phyloP scores from a whole-genome alignment of 768 basidiomycete genomes.

The Favolaschia claudopus region DNA sequence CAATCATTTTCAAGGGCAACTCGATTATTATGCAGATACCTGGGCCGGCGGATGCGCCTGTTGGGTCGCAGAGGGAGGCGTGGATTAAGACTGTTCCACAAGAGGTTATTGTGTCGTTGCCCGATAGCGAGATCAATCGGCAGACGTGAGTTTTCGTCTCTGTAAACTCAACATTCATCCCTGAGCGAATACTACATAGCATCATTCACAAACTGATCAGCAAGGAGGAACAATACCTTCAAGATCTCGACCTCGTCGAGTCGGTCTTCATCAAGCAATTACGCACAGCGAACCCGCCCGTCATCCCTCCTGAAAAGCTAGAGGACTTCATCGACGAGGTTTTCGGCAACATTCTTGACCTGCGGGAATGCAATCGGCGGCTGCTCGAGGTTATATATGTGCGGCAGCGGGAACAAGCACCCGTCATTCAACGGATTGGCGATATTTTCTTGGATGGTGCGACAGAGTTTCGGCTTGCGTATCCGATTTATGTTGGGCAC shows the following conservation, averaged over 20 bases:
- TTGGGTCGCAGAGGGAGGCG: conserved; percentile 42
- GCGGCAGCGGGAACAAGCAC: conserved; percentile 84
- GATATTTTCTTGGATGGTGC: conserved; percentile 90
- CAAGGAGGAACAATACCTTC: conserved; percentile 89
- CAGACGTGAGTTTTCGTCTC: conserved; percentile 61
- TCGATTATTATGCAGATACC: conserved; percentile 38
- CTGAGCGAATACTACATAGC: conserved; percentile 38
- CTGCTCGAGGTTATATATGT: conserved; percentile 89
- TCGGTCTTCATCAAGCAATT: conserved; percentile 64
- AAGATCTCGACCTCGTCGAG: conserved; percentile 87
- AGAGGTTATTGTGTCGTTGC: conserved; percentile 55
- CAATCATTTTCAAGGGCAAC: conserved; percentile 41
- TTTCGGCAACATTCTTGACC: conserved; percentile 87
- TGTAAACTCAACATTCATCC: neutral
- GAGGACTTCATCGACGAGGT: conserved; percentile 90
- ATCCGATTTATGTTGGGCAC: conserved; percentile 86
- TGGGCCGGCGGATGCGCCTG: conserved; percentile 39
- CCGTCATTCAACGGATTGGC: conserved; percentile 85
- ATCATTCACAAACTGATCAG: conserved; percentile 89
- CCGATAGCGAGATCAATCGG: conserved; percentile 80
- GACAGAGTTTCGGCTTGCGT: conserved; percentile 85
- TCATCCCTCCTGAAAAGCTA: conserved; percentile 58
- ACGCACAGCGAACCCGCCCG: conserved; percentile 49
- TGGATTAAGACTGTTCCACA: conserved; percentile 57
- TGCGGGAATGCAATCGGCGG: conserved; percentile 83